Conservation (phyloP, 306 rosid species). For the Malus domestica region ASM211411v1 NC_041793.1:47864501-47865000, state of each 20-base stretch:
- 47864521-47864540: conserved; percentile 49
- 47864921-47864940: neutral
- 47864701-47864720: conserved; percentile 16
- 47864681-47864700: conserved; percentile 17
- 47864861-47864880: neutral
- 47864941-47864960: conserved; percentile 10
- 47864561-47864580: conserved; percentile 79
- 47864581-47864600: conserved; percentile 65
- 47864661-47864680: conserved; percentile 78
- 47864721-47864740: neutral
- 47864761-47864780: neutral
- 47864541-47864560: conserved; percentile 64
- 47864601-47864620: conserved; percentile 46
- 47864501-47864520: conserved; percentile 44
- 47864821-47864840: neutral
- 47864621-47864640: conserved; percentile 65
- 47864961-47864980: conserved; percentile 84
- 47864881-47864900: neutral
- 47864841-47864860: neutral
- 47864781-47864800: neutral
- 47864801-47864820: neutral
- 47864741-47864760: neutral
- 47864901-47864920: neutral
- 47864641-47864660: conserved; percentile 85
- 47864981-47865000: conserved; percentile 84